Evolutionary conservation across 306 rosid species (phyloP), one percentile per base, ranked within the genome.

Genomic region (Ormosia emarginata): DNA sequence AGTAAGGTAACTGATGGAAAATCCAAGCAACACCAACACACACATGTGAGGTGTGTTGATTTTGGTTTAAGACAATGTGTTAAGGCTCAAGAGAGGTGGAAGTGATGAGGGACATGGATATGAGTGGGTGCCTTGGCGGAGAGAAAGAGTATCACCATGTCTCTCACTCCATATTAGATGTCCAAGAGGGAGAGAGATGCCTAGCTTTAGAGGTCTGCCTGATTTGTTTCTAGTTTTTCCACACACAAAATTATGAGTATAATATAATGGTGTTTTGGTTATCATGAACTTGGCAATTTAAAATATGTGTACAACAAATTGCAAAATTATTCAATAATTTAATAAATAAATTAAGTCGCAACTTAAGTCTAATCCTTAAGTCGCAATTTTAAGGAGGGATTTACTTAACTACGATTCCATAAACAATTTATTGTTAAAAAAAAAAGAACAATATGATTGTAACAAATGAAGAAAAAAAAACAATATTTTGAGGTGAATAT

Each of bases 51-150:
- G 24, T 24, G 24, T 24, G 24, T 40, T 78, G 81, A 82, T 75
- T 81, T 79, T 82, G 77, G 90, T 74, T 79, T 46, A 72, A 83
- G 86, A 85, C 91, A 91, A 89, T 91, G 97, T 84, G 81, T 82
- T 75, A 68, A 82, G 58, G 17, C 11, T 46, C 24, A 24, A 24
- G 24, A 43, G 3, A 8, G 49, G 49, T 43, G 49, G 62, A 71
- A 84, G 67, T 5, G 71, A 82, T 3, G 67, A 82, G 44, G 67
- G 68, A 80, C 82, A 84, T 14, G 56, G 76, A 67, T 85, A 65
- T 4, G 41, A 6, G 41, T 70, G 29, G 75, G 73, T 76, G 11
- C 78, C 49, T 79, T 70, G 74, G 50, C 46, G 15, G 46, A 49
- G 74, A 74, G 44, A 8, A 43, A 68, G 62, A 72, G 62, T 39